phyloP scores from a whole-genome alignment of 805 yeast species.

The Danielia oregonensis region DNA sequence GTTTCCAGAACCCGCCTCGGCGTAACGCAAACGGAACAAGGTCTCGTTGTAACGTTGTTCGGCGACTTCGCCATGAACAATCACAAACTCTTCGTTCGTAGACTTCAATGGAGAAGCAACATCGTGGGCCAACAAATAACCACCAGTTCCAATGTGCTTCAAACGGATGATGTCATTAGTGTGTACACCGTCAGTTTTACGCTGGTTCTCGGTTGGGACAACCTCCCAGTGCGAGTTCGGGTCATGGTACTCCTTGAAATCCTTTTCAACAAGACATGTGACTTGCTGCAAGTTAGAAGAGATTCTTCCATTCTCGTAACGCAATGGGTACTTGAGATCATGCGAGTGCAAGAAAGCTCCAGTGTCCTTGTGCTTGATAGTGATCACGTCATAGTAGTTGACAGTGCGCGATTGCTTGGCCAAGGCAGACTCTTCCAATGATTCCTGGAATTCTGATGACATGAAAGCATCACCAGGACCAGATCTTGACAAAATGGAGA shows the following conservation, averaged over 20 bases:
- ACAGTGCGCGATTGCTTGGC: slow-evolving; percentile 69
- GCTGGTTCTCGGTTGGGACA: slow-evolving; percentile 52
- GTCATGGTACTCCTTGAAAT: slow-evolving; percentile 36
- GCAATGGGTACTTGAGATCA: slow-evolving; percentile 67
- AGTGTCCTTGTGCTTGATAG: slow-evolving; percentile 78
- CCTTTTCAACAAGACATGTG: slow-evolving; percentile 54
- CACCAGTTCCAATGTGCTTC: slow-evolving; percentile 75
- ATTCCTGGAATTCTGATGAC: slow-evolving; percentile 94
- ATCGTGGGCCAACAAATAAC: slow-evolving; percentile 83
- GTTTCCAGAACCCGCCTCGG: slow-evolving; percentile 31
- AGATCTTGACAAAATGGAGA: slow-evolving; percentile 71
- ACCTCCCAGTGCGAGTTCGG: slow-evolving; percentile 83
- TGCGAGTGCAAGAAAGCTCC: slow-evolving; percentile 83
- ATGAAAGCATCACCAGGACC: slow-evolving; percentile 96
- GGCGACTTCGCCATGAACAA: slow-evolving; percentile 61
- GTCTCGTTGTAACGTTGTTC: slow-evolving; percentile 63
- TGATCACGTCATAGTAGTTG: slow-evolving; percentile 70
- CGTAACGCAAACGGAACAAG: slow-evolving; percentile 66
- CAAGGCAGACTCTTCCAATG: slow-evolving; percentile 77
- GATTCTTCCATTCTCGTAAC: slow-evolving; percentile 94
- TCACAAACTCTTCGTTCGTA: slow-evolving; percentile 91
- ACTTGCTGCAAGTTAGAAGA: slow-evolving; percentile 95
- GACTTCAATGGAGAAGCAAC: slow-evolving; percentile 92
- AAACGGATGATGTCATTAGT: slow-evolving; percentile 77
- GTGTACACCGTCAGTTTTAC: slow-evolving; percentile 33